A percentile compares a stretch with the other conserved stretches of the same genome.
Conservation (phyloP, 108 stramenopile species). For the Nitzschia sp. region DNA sequence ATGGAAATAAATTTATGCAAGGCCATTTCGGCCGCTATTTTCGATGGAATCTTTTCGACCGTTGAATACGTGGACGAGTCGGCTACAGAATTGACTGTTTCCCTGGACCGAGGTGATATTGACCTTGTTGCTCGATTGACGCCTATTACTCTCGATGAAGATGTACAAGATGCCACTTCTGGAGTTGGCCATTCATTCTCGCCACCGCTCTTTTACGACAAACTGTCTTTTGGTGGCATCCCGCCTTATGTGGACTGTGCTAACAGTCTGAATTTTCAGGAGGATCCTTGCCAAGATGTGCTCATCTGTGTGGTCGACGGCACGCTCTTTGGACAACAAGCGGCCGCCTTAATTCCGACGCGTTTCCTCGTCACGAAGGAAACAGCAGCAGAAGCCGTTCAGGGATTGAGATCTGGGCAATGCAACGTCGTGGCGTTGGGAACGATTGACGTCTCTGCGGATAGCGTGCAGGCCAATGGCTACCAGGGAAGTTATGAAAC, state of each 20-base stretch:
- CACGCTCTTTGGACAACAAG: constrained; percentile 14
- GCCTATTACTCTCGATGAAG: constrained; percentile 28
- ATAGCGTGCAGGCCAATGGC: constrained; percentile 13
- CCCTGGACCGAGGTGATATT: constrained; percentile 37
- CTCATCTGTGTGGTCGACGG: constrained; percentile 36
- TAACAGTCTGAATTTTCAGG: constrained; percentile 15
- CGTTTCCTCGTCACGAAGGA: constrained; percentile 7
- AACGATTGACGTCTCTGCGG: constrained; percentile 6
- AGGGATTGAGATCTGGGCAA: constrained; percentile 9
- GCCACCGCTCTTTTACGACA: constrained; percentile 49
- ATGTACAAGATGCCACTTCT: constrained; percentile 29
- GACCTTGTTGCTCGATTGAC: constrained; percentile 53
- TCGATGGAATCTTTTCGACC: constrained; percentile 33
- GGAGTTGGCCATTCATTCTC: constrained; percentile 47
- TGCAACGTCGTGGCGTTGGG: constrained; percentile 37
- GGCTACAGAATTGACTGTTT: constrained; percentile 30
- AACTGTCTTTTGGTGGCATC: constrained; percentile 37
- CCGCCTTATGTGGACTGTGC: constrained; percentile 42
- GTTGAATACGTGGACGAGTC: constrained; percentile 28
- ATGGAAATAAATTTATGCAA: constrained; percentile 57
- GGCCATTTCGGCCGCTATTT: constrained; percentile 51
- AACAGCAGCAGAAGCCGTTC: neutral
- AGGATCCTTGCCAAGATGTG: constrained; percentile 25
- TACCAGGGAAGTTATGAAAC: constrained; percentile 25
- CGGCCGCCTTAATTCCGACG: constrained; percentile 27